Conservation (phyloP, 202 grass and related monocot species). For the Saccharum hybrid region DNA sequence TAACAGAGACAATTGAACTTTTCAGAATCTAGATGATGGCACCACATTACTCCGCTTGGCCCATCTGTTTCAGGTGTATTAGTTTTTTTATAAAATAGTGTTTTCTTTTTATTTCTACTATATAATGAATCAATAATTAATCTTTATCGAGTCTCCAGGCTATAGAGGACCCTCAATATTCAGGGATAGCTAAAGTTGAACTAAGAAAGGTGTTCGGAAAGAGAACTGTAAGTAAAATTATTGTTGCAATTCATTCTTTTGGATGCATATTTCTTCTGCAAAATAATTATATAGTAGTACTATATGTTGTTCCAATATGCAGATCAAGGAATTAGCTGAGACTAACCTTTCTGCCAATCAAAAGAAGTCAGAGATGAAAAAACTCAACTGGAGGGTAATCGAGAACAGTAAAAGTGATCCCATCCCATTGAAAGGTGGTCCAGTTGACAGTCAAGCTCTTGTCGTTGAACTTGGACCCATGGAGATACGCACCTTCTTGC, state of each 20-base stretch:
- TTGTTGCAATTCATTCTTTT: neutral
- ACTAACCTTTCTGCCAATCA: slow-evolving; percentile 84
- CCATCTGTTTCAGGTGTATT: slow-evolving; percentile 82
- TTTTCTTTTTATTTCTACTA: neutral
- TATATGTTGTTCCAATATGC: slow-evolving; percentile 15
- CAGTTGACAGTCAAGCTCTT: slow-evolving; percentile 58
- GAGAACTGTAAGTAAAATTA: slow-evolving; percentile 58
- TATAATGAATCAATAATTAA: neutral
- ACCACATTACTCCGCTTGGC: slow-evolving; percentile 72
- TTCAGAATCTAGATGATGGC: slow-evolving; percentile 81
- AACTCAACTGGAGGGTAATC: slow-evolving; percentile 58
- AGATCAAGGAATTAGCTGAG: slow-evolving; percentile 74
- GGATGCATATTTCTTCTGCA: neutral
- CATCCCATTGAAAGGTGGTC: slow-evolving; percentile 54
- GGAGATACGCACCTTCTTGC: slow-evolving; percentile 88
- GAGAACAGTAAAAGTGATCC: slow-evolving; percentile 39
- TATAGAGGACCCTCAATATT: slow-evolving; percentile 66
- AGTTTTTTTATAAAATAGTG: slow-evolving; percentile 8
- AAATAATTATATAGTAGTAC: neutral
- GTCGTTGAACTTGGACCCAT: slow-evolving; percentile 75
- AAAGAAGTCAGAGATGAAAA: slow-evolving; percentile 79
- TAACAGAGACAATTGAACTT: slow-evolving; percentile 19
- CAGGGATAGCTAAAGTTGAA: slow-evolving; percentile 69
- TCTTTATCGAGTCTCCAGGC: slow-evolving; percentile 40
- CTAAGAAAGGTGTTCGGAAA: slow-evolving; percentile 71